phyloP scores from a whole-genome alignment of 495 filamentous ascomycete genomes.

The Neurospora terricola region DNA sequence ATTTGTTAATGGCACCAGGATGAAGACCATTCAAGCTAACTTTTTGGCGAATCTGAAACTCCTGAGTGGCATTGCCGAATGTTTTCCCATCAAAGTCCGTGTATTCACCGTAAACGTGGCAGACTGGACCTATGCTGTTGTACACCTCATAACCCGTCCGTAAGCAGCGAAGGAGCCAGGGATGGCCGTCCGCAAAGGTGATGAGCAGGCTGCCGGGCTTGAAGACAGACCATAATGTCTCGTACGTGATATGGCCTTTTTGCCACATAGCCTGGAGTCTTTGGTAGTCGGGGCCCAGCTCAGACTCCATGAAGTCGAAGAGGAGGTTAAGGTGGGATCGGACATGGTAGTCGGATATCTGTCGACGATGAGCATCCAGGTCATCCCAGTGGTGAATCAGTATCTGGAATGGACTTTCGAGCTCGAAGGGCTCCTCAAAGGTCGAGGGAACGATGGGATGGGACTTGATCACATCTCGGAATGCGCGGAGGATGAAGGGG shows the following conservation, averaged over 20 bases:
- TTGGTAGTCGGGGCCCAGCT: slow-evolving; percentile 19
- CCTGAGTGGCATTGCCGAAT: not conserved
- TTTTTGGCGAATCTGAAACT: slow-evolving; percentile 1
- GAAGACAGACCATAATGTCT: slow-evolving; percentile 28
- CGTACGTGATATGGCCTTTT: slow-evolving; percentile 20
- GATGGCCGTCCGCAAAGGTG: slow-evolving; percentile 14
- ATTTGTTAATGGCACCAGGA: not conserved
- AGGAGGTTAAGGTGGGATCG: slow-evolving; percentile 25
- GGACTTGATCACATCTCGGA: slow-evolving; percentile 23
- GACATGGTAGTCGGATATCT: slow-evolving; percentile 16
- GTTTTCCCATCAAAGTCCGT: slow-evolving; percentile 2
- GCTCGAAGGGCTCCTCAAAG: slow-evolving; percentile 21
- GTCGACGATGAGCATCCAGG: slow-evolving; percentile 15
- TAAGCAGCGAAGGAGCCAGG: not conserved
- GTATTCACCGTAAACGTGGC: not conserved
- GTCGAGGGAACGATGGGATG: slow-evolving; percentile 28
- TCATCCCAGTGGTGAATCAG: slow-evolving; percentile 25
- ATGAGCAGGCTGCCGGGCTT: slow-evolving; percentile 26
- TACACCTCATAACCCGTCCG: slow-evolving; percentile 1
- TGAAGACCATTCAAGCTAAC: not conserved
- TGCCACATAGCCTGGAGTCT: slow-evolving; percentile 15
- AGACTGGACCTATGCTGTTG: not conserved
- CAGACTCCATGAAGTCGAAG: slow-evolving; percentile 24
- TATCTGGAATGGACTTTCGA: slow-evolving; percentile 19
- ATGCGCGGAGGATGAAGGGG: slow-evolving; percentile 25